phyloP scores from a whole-genome alignment of 495 filamentous ascomycete species.

The Podospora sp. region DNA sequence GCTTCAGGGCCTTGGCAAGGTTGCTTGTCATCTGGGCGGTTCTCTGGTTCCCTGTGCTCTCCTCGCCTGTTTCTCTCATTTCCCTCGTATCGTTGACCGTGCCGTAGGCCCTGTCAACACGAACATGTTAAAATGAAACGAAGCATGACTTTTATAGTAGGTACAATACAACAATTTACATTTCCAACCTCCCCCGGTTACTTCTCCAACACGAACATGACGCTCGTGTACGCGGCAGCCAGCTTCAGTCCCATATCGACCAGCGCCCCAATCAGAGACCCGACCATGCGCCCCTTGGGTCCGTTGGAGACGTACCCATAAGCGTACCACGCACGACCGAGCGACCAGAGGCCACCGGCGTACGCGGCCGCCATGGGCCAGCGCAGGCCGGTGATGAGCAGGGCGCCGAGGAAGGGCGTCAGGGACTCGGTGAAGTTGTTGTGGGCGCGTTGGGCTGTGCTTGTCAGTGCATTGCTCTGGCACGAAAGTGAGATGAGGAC shows the following conservation, averaged over 20 bases:
- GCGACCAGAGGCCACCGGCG: constrained; percentile 60
- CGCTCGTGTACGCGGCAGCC: constrained; percentile 38
- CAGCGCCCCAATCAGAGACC: constrained; percentile 24
- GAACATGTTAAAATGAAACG: no score
- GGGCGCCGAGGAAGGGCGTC: constrained; percentile 56
- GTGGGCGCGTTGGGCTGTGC: constrained; percentile 68
- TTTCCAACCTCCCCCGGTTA: constrained; percentile 13
- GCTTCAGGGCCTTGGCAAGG: no score
- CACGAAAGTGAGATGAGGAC: constrained; percentile 3
- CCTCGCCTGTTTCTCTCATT: no score
- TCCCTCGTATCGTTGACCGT: no score
- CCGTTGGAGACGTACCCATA: constrained; percentile 59
- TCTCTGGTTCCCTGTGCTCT: no score
- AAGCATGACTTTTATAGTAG: neutral
- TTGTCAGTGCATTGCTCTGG: neutral
- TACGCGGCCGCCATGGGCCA: constrained; percentile 58
- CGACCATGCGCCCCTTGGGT: constrained; percentile 36
- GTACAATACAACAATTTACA: neutral
- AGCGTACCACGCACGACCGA: constrained; percentile 57
- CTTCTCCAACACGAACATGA: constrained; percentile 33
- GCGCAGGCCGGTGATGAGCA: constrained; percentile 58
- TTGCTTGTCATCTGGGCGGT: no score
- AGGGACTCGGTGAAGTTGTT: constrained; percentile 70
- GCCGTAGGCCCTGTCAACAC: no score
- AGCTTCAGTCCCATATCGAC: constrained; percentile 34